These are phyloP conservation scores for Leucoagaricus sp. DNA, from an alignment of 1,284 basidiomycete genomes.

Conservation along the genomic window DNA sequence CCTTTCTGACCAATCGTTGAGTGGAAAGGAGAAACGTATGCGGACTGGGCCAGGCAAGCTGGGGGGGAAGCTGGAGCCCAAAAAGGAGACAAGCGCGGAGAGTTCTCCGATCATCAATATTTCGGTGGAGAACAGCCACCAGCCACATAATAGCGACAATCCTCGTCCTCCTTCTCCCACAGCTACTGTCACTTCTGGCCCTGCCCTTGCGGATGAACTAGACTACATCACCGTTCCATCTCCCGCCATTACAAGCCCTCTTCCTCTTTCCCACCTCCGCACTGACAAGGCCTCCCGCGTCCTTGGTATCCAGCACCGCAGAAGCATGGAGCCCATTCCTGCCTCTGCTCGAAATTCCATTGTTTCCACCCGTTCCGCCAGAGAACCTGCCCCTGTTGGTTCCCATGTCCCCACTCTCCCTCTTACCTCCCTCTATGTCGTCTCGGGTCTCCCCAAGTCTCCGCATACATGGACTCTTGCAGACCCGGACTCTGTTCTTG, in stretches of 20 bases:
- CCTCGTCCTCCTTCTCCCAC: conserved; percentile 28
- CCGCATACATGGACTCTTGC: conserved; percentile 94
- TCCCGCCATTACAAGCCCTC: conserved; percentile 32
- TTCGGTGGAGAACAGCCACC: conserved; percentile 29
- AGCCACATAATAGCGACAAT: conserved; percentile 18
- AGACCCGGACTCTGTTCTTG: conserved; percentile 84
- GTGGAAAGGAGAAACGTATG: conserved; percentile 25
- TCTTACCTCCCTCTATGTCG: conserved; percentile 81
- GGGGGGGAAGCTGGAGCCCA: conserved; percentile 27
- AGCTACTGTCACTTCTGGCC: conserved; percentile 28
- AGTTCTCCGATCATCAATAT: conserved; percentile 44
- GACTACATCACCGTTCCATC: conserved; percentile 66
- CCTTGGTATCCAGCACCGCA: conserved; percentile 70
- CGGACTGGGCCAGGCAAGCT: conserved; percentile 25
- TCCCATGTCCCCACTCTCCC: conserved; percentile 66
- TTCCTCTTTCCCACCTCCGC: conserved; percentile 30
- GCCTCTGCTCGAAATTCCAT: conserved; percentile 72
- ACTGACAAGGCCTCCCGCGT: conserved; percentile 70
- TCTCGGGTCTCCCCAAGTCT: conserved; percentile 81
- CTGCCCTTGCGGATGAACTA: conserved; percentile 60
- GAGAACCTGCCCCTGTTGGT: conserved; percentile 49
- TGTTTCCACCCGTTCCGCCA: conserved; percentile 73
- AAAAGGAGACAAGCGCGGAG: conserved; percentile 33
- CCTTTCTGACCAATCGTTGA: conserved; percentile 39
- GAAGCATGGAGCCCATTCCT: conserved; percentile 80